phyloP scores from a whole-genome alignment of 345 rosid species.

The Salix caprea region DNA sequence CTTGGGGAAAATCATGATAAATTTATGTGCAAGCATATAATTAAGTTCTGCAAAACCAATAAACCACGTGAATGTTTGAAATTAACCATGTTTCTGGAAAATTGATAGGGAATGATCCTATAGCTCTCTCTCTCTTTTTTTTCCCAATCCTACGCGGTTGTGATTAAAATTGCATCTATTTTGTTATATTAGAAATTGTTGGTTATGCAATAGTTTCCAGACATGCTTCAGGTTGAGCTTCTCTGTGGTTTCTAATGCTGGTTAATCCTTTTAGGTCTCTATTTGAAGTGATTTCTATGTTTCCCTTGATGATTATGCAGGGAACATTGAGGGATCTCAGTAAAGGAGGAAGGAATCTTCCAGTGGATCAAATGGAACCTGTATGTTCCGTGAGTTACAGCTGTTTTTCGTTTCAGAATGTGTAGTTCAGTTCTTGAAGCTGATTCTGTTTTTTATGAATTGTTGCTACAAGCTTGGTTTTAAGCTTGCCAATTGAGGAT shows the following conservation, averaged over 20 bases:
- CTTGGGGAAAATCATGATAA: background rate
- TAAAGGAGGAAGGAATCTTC: constrained; percentile 54
- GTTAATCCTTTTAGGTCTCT: background rate
- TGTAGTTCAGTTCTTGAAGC: constrained; percentile 1
- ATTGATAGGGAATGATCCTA: background rate
- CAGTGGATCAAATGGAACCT: constrained; percentile 43
- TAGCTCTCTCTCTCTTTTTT: background rate
- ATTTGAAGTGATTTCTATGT: background rate
- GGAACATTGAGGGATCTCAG: constrained; percentile 69
- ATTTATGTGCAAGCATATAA: background rate
- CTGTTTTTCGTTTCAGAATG: background rate
- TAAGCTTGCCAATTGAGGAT: background rate
- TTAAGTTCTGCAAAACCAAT: background rate
- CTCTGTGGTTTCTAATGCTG: background rate
- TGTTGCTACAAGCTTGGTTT: background rate
- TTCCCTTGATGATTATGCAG: constrained; percentile 32
- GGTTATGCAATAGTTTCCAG: background rate
- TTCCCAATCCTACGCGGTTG: background rate
- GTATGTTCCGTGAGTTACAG: constrained; percentile 31
- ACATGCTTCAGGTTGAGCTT: background rate
- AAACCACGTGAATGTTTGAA: background rate
- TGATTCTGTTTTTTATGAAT: background rate
- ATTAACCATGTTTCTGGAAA: background rate
- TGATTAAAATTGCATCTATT: background rate
- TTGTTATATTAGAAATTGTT: background rate